Evolutionary conservation across 2,329 filamentous ascomycete species (phyloP).

Genomic region (Neofusicoccum cordaticola): DNA sequence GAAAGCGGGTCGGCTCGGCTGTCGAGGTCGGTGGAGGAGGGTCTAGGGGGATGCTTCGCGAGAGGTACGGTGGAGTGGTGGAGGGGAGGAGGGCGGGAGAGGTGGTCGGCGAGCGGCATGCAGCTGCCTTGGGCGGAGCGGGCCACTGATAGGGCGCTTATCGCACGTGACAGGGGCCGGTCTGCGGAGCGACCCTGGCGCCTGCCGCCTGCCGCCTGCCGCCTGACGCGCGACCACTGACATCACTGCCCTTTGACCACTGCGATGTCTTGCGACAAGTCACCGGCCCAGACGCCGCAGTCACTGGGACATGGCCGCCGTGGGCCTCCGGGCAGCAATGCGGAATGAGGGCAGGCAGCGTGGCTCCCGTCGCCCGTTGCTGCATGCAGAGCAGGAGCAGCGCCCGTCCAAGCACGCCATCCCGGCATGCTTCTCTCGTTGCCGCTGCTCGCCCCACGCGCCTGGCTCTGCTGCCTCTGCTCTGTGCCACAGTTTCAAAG

Average conservation of each 20-base stretch:
- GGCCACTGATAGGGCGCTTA: not conserved
- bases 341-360: not conserved
- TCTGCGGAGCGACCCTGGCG: not conserved
- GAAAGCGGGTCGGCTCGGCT: not conserved
- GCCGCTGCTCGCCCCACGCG: not conserved
- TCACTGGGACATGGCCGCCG: not conserved
- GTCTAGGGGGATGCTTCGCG: not conserved
- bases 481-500: no score
- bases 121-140: conserved; percentile 8
- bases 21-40: not conserved
- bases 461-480: not conserved
- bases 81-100: conserved; percentile 15
- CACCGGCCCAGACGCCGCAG: not conserved
- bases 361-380: not conserved
- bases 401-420: not conserved
- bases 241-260: not conserved
- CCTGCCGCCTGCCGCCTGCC: not conserved
- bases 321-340: not conserved
- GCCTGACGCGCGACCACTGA: conserved; percentile 1
- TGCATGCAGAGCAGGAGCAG: no score
- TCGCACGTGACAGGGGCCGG: not conserved
- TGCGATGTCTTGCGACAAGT: not conserved
- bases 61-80: conserved; percentile 1
- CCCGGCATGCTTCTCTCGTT: not conserved
- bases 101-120: conserved; percentile 8